Evolutionary conservation across 768 basidiomycete species (phyloP).

Genomic region (Tricholoma sp.): DNA sequence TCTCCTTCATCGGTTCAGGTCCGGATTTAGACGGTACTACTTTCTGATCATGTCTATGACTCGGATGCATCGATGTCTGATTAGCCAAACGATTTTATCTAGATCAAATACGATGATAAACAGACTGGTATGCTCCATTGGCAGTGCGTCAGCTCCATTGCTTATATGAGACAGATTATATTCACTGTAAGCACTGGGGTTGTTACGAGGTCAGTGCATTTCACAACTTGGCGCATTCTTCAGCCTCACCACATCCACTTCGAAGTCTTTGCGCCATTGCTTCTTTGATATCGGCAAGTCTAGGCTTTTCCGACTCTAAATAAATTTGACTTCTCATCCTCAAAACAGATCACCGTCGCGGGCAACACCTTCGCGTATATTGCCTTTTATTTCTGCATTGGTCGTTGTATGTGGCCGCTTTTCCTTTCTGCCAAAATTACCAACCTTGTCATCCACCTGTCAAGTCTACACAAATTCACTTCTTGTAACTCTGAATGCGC

Average conservation of each 20-base stretch:
- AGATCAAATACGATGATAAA: constrained; percentile 46
- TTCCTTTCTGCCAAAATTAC: background rate
- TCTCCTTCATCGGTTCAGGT: constrained; percentile 39
- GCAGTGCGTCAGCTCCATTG: background rate
- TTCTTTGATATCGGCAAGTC: constrained; percentile 46
- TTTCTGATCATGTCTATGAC: background rate
- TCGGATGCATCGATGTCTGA: background rate
- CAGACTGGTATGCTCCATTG: constrained; percentile 27
- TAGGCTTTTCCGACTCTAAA: background rate
- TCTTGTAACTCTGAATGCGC: constrained; percentile 55
- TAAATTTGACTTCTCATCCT: constrained; percentile 1
- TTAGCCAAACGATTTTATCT: background rate
- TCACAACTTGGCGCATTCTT: background rate
- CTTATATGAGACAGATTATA: constrained; percentile 26
- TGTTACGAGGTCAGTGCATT: constrained; percentile 24
- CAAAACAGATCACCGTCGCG: constrained; percentile 40
- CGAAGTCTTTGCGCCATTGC: constrained; percentile 48
- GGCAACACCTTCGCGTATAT: constrained; percentile 51
- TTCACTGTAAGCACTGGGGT: constrained; percentile 41
- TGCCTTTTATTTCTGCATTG: constrained; percentile 55
- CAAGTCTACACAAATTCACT: constrained; percentile 58
- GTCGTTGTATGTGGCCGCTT: constrained; percentile 41
- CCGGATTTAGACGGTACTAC: constrained; percentile 40
- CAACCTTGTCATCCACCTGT: constrained; percentile 1
- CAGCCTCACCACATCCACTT: constrained; percentile 3